phyloP scores from a whole-genome alignment of 495 filamentous ascomycete species.

The Wilcoxina mikolae region DNA sequence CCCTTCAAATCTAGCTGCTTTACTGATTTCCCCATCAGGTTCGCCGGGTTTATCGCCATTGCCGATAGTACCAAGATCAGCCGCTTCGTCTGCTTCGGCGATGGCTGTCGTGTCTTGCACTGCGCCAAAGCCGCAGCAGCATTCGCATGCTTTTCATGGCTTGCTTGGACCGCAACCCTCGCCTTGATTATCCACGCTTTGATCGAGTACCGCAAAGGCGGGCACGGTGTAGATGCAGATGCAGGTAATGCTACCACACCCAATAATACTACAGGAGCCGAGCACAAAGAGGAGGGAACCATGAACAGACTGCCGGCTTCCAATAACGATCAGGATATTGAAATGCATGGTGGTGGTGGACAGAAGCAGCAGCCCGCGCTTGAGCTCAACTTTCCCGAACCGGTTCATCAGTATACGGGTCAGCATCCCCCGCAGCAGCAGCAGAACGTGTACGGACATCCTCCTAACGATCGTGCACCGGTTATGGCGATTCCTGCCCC shows the following conservation, averaged over 20 bases:
- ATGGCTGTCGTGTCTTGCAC: slow-evolving; percentile 3
- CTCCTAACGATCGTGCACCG: not conserved
- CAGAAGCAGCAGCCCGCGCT: not conserved
- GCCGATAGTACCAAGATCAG: slow-evolving; percentile 13
- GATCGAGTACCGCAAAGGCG: slow-evolving; percentile 23
- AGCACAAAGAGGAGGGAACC: slow-evolving; percentile 6
- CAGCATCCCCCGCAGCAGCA: not conserved
- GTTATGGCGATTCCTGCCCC: not conserved
- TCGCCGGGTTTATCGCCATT: slow-evolving; percentile 26
- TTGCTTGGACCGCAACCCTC: slow-evolving; percentile 23
- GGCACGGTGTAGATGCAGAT: slow-evolving; percentile 5
- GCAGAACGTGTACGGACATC: not conserved
- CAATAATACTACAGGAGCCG: slow-evolving; percentile 10
- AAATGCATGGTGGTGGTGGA: slow-evolving; percentile 21
- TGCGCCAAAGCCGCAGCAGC: slow-evolving; percentile 23
- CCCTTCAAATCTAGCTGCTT: not conserved
- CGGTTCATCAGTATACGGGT: not conserved
- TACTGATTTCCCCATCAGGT: slow-evolving; percentile 10
- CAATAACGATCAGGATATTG: slow-evolving; percentile 18
- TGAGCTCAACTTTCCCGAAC: not conserved
- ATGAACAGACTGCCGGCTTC: too few species aligned
- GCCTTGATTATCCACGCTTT: slow-evolving; percentile 23
- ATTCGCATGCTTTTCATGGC: slow-evolving; percentile 26
- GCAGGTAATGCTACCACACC: slow-evolving; percentile 22
- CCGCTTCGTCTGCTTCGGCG: slow-evolving; percentile 7